These are phyloP conservation scores for Maudiozyma turicensis DNA, from an alignment of 805 yeast species.

Conservation along the genomic window DNA sequence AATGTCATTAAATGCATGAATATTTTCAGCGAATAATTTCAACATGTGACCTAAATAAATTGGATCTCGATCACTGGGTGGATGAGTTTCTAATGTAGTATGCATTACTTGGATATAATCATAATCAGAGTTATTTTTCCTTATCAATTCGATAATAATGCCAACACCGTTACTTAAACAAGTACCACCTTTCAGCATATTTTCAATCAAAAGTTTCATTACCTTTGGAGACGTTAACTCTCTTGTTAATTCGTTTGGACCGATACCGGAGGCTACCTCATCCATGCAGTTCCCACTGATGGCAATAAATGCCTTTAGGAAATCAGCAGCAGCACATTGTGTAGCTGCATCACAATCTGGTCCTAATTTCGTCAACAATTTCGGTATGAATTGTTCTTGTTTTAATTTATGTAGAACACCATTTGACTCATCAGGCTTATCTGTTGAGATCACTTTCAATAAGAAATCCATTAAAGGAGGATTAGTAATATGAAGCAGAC, in stretches of 20 bases:
- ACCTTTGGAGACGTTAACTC: conserved; percentile 74
- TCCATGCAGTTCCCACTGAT: conserved; percentile 88
- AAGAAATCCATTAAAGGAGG: conserved; percentile 93
- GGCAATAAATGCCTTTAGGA: conserved; percentile 85
- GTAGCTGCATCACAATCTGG: conserved; percentile 59
- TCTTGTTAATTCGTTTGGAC: conserved; percentile 90
- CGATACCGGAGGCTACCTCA: conserved; percentile 81
- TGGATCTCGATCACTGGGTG: conserved; percentile 89
- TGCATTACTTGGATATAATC: conserved; percentile 80
- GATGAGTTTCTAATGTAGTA: conserved; percentile 77
- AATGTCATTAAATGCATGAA: conserved; percentile 57
- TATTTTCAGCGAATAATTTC: conserved; percentile 60
- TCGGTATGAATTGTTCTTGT: conserved; percentile 62
- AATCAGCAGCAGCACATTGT: conserved; percentile 93
- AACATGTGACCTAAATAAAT: conserved; percentile 84
- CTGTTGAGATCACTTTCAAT: conserved; percentile 82
- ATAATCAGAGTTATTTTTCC: conserved; percentile 94
- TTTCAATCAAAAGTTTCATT: conserved; percentile 54
- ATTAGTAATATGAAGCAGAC: conserved; percentile 77
- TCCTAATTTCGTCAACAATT: conserved; percentile 58
- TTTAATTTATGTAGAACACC: conserved; percentile 74
- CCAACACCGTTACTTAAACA: conserved; percentile 93
- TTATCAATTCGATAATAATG: conserved; percentile 82
- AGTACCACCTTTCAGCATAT: conserved; percentile 76
- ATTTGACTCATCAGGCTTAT: conserved; percentile 80